Conservation (phyloP, 1,139 yeast genomes). For the Hansenula sp. region DNA sequence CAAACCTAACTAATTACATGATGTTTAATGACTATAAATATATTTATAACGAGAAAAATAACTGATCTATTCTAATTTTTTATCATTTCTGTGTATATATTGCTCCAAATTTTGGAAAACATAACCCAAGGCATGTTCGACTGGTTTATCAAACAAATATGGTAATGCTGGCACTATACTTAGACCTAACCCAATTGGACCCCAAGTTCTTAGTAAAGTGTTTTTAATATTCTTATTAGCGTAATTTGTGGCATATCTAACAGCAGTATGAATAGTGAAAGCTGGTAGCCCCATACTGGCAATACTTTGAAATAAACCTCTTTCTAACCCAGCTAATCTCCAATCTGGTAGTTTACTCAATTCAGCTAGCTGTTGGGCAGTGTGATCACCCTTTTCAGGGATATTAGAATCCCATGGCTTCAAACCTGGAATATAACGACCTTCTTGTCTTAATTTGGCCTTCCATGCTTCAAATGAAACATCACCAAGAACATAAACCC, state of each 20-base stretch:
- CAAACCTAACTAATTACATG: background rate
- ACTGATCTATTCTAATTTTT: slow-evolving; percentile 13
- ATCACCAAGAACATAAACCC: slow-evolving; percentile 79
- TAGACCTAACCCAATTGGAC: slow-evolving; percentile 76
- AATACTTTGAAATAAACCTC: slow-evolving; percentile 75
- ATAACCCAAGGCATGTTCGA: slow-evolving; percentile 64
- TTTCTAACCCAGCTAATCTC: slow-evolving; percentile 59
- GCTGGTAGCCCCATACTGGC: slow-evolving; percentile 91
- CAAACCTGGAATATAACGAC: slow-evolving; percentile 57
- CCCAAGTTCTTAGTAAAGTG: slow-evolving; percentile 50
- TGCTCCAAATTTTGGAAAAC: slow-evolving; percentile 57
- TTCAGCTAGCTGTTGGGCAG: slow-evolving; percentile 28
- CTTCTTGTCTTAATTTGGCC: slow-evolving; percentile 64
- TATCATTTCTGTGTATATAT: slow-evolving; percentile 5
- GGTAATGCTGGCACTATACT: slow-evolving; percentile 79
- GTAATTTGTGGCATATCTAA: slow-evolving; percentile 60
- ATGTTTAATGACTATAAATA: background rate
- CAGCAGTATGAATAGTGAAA: slow-evolving; percentile 77
- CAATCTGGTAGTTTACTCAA: slow-evolving; percentile 45
- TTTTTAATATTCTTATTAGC: slow-evolving; percentile 47
- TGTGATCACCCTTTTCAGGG: slow-evolving; percentile 36
- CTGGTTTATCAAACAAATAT: slow-evolving; percentile 78
- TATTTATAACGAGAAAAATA: background rate
- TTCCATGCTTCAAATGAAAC: slow-evolving; percentile 76
- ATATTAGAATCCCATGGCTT: slow-evolving; percentile 59